Evolutionary conservation across 2,329 filamentous ascomycete genomes (phyloP), one percentile per base, ranked within the genome.

Genomic region (Xylariaceae sp.): DNA sequence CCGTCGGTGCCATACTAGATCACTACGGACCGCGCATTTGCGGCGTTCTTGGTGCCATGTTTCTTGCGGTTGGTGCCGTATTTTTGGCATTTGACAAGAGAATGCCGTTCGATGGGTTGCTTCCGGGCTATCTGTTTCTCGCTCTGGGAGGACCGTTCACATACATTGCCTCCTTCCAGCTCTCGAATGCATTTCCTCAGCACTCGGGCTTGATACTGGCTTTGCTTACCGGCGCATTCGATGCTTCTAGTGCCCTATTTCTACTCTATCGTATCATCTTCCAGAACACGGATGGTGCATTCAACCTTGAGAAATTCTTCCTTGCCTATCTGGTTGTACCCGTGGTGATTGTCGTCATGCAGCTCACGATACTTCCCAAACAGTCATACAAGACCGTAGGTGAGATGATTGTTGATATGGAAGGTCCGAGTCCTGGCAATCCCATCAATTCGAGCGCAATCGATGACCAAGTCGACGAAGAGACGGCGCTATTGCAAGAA

Each of bases 351-450:
- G 61, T 85, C 12, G 47, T 84, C 27, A 74, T 81, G 15, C 87
- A 94, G 68, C 61, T 92, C 22, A 77, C 82, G 38, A 61, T 92
- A 57, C 85, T 95, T 76, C 89, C 89, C 0, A 73, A 72, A 14
- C 82, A 85, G 55, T 90, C 86, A 1, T 94, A 94, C 74, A 91
- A 94, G 69, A 92, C 87, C 0, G 82, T 91, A 1, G 88, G 89
- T 41, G 90, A 96, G 67, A 78, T 96, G 36, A 83, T 94, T 6
- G 80, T 83, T 49, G 80, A 89, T 62, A 85, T 83, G 14, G 86
- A 90, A 57, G 74, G 77, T 38, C 66, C 72, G 18, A 61, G 68
- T 53, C 61, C 65, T 9, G 63, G 64, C 2, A 63, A 66, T 14
- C 59, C 63, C 2, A 14, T 61, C 60, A 17, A 58, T 67, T 33